Evolutionary conservation across 73 alveolate species (phyloP).

Genomic region (Paramecium caudatum): DNA sequence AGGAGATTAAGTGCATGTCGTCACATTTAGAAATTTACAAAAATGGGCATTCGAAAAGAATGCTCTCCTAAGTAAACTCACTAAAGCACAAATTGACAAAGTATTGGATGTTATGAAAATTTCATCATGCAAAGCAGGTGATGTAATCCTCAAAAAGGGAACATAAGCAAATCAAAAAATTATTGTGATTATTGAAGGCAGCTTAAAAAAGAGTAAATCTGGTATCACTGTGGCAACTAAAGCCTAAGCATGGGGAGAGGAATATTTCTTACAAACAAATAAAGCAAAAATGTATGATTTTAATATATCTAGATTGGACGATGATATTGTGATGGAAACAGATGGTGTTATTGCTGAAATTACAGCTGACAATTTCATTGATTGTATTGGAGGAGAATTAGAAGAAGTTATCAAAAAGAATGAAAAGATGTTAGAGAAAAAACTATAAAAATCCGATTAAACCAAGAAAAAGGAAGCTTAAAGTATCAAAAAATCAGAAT

Average conservation of each 20-base stretch:
- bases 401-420: slow-evolving; percentile 70
- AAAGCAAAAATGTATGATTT: slow-evolving; percentile 21
- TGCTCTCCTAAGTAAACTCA: slow-evolving; percentile 37
- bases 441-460: slow-evolving; percentile 63
- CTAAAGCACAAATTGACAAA: slow-evolving; percentile 69
- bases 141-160: slow-evolving; percentile 71
- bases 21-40: slow-evolving; percentile 72
- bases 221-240: slow-evolving; percentile 73
- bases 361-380: slow-evolving; percentile 71
- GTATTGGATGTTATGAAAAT: slow-evolving; percentile 74
- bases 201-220: slow-evolving; percentile 66
- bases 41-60: slow-evolving; percentile 76
- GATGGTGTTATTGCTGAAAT: slow-evolving; percentile 77
- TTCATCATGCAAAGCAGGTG: slow-evolving; percentile 75
- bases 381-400: slow-evolving; percentile 64
- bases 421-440: slow-evolving; percentile 66
- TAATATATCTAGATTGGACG: slow-evolving; percentile 45
- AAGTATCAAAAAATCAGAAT: slow-evolving; percentile 45
- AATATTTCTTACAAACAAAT: slow-evolving; percentile 64
- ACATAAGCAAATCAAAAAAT: slow-evolving; percentile 71
- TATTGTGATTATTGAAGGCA: slow-evolving; percentile 74
- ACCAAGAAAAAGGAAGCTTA: slow-evolving; percentile 67
- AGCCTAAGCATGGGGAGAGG: slow-evolving; percentile 77
- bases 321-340: slow-evolving; percentile 74
- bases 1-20: slow-evolving; percentile 75